Evolutionary conservation across 2,329 filamentous ascomycete species (phyloP).

Genomic region (Xylariomycetidae sp.): DNA sequence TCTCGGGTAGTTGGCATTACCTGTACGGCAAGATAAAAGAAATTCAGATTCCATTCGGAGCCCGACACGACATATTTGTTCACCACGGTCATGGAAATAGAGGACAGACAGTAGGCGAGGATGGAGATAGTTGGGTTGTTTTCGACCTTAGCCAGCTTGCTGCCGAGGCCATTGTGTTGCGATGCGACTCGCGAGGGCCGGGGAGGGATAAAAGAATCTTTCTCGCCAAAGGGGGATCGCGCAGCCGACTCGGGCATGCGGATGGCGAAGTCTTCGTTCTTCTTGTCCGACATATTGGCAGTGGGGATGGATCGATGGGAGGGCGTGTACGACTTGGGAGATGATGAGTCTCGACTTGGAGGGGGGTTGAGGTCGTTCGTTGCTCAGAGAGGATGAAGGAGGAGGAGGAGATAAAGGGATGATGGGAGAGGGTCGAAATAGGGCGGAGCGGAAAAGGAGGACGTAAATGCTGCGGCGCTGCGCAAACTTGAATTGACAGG

Average conservation of each 20-base stretch:
- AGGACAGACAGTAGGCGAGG: conserved; percentile 85
- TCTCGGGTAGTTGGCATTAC: too few relatives aligned
- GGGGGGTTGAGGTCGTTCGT: too few relatives aligned
- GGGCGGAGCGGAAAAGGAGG: neutral
- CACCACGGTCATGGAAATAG: conserved; percentile 99
- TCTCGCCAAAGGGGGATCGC: conserved; percentile 44
- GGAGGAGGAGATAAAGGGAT: conserved; percentile 6
- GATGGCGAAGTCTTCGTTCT: conserved; percentile 76
- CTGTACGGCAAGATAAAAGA: conserved; percentile 90
- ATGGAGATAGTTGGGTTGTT: conserved; percentile 80
- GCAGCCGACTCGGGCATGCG: conserved; percentile 61
- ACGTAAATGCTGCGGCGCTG: too few relatives aligned
- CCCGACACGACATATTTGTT: conserved; percentile 98
- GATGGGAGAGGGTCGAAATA: conserved; percentile 8
- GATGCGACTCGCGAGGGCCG: conserved; percentile 35
- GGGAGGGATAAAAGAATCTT: conserved; percentile 42
- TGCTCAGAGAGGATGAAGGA: neutral
- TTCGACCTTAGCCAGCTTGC: conserved; percentile 47
- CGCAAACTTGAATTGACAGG: too few relatives aligned
- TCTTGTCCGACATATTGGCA: conserved; percentile 75
- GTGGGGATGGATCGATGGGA: too few relatives aligned
- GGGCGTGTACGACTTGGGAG: too few relatives aligned
- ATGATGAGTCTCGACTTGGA: too few relatives aligned
- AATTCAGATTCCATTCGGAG: conserved; percentile 88
- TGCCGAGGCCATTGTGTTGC: conserved; percentile 28